These are phyloP conservation scores for Ceratocystis alfenasii DNA, from an alignment of 2,329 filamentous ascomycete species.

Conservation along the genomic window DNA sequence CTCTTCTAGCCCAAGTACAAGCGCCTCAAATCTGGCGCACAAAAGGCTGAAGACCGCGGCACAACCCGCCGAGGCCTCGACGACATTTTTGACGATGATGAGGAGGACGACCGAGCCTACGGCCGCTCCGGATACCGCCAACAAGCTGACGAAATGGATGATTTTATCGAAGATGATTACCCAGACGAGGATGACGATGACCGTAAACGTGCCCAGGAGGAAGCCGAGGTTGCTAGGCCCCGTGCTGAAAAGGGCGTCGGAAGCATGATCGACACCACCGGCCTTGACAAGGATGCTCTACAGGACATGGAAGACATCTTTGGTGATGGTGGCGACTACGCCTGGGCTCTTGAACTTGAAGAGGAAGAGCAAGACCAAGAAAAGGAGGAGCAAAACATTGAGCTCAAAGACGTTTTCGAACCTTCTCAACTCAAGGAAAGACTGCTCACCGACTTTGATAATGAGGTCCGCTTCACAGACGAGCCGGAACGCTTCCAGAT, in stretches of 20 bases:
- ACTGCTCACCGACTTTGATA: constrained; percentile 90
- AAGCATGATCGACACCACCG: constrained; percentile 63
- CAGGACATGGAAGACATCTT: constrained; percentile 97
- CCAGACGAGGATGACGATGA: constrained; percentile 69
- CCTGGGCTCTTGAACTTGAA: constrained; percentile 84
- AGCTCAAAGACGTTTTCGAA: constrained; percentile 96
- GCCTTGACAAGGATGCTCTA: constrained; percentile 80
- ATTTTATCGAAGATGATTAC: constrained; percentile 95
- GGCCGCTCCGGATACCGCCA: constrained; percentile 44
- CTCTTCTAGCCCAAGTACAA: constrained; percentile 71
- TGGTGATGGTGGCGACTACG: constrained; percentile 88
- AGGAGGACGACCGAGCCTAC: constrained; percentile 46
- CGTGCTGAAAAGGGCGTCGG: constrained; percentile 53
- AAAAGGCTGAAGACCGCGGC: constrained; percentile 56
- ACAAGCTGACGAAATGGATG: constrained; percentile 70
- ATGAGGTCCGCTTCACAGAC: constrained; percentile 75
- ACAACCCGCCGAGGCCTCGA: constrained; percentile 61
- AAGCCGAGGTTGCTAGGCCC: constrained; percentile 77
- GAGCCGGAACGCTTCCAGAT: constrained; percentile 92
- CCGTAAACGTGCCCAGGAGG: constrained; percentile 62
- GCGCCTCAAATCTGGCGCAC: constrained; percentile 82
- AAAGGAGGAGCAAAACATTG: constrained; percentile 69
- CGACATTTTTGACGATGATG: constrained; percentile 92
- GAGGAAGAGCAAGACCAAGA: constrained; percentile 71
- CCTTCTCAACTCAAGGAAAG: constrained; percentile 89